Base-by-base conservation (phyloP, 1,284 basidiomycete genomes). In the Ceratobasidium sp. region DNA sequence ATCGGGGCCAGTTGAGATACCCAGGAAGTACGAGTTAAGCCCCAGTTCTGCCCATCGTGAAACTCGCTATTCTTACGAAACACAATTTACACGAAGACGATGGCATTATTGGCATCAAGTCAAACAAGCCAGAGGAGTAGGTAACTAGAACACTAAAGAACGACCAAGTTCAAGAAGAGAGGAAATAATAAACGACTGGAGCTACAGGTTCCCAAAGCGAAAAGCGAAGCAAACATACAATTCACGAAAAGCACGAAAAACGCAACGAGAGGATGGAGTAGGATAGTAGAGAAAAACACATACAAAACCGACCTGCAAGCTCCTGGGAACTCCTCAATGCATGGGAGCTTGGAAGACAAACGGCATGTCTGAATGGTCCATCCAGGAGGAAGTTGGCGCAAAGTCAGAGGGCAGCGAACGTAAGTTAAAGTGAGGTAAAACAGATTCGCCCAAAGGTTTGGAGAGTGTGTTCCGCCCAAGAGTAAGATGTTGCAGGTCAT, bases 171-270 rank as follows among this genome's bases (percentile, higher is more conserved):
- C 46, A 26, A 55, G 60, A 55, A 60, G 40, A 49, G 33, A 51
- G 60, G 18, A 67, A 69, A 61, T 53, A 77, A 77, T 69, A 58
- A 77, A 77, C 73, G 26, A 66, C 60, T 76, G 63, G 66, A 69
- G 66, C 66, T 77, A 77, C 75, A 77, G 51, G 40, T 51, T 46
- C 51, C 64, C 40, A 77, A 77, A 56, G 51, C 23, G 28, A 56
- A 28, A 20, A 61, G 33, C 60, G n/a, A 63, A 66, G 49, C 75
- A 69, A 69, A 77, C 66, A 77, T 67, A 56, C 61, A 77, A 77
- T 13, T 77, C 55, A 61, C 42, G 39, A 56, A 39, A 44, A 55
- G 60, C 61, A 58, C 53, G n/a, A 28, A 76, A 58, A 18, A n/a
- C n/a, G n/a, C n/a, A n/a, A n/a, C n/a, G n/a, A n/a, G n/a, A n/a